Evolutionary conservation across 371 early-diverging fungal species (phyloP).

Genomic region (Mucor ambiguus): DNA sequence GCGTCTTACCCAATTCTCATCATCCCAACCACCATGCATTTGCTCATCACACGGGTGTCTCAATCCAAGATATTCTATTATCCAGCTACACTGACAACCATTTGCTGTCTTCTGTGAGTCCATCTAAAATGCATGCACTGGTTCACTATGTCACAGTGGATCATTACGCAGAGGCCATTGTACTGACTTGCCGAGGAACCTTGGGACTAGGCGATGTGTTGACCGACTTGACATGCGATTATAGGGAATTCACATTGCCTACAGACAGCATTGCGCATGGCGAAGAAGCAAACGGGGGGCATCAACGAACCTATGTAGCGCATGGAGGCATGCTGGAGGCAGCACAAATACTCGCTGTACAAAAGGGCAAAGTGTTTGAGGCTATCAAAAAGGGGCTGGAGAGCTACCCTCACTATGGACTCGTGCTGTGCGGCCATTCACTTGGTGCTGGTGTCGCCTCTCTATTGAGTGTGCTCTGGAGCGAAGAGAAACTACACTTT

Average conservation of each 20-base stretch:
- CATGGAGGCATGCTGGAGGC: slow-evolving; percentile 83
- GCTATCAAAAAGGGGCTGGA: slow-evolving; percentile 66
- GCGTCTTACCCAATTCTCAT: slow-evolving; percentile 46
- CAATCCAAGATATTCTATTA: slow-evolving; percentile 65
- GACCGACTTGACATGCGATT: slow-evolving; percentile 85
- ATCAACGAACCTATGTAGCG: slow-evolving; percentile 50
- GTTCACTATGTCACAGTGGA: slow-evolving; percentile 88
- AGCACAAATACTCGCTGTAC: slow-evolving; percentile 66
- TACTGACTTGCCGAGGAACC: slow-evolving; percentile 90
- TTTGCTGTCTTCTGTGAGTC: slow-evolving; percentile 28
- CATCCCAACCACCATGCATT: slow-evolving; percentile 75
- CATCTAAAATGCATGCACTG: slow-evolving; percentile 70
- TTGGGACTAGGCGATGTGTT: slow-evolving; percentile 85
- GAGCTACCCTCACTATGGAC: slow-evolving; percentile 70
- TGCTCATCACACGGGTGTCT: slow-evolving; percentile 67
- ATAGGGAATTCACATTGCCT: slow-evolving; percentile 64
- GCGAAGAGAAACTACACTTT: slow-evolving; percentile 46
- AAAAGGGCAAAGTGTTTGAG: slow-evolving; percentile 67
- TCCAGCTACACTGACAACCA: slow-evolving; percentile 63
- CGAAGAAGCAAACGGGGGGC: background rate
- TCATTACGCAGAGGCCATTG: slow-evolving; percentile 72
- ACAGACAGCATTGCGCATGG: slow-evolving; percentile 23
- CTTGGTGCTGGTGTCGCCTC: slow-evolving; percentile 82
- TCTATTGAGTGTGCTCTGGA: slow-evolving; percentile 73
- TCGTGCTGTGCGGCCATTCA: slow-evolving; percentile 82